Evolutionary conservation across 2,329 filamentous ascomycete genomes (phyloP).

Genomic region (Emericellopsis atlantica): DNA sequence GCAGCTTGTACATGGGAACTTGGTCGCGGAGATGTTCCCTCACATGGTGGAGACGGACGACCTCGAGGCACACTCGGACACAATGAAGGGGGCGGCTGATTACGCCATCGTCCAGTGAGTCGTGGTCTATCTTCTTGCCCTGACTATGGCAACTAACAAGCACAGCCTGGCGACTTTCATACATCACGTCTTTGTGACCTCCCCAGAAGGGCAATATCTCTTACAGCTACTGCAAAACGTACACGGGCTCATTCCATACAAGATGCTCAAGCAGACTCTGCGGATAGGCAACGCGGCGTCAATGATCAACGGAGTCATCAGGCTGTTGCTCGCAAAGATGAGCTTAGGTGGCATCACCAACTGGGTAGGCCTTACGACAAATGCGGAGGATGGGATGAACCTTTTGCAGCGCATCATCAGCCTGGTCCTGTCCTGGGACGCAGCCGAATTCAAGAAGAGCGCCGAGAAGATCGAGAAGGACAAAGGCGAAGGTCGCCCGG

Average conservation of each 20-base stretch:
- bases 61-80: conserved; percentile 49
- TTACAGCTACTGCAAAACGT: conserved; percentile 58
- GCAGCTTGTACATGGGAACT: conserved; percentile 52
- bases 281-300: conserved; percentile 67
- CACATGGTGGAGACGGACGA: conserved; percentile 47
- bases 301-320: conserved; percentile 68
- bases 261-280: conserved; percentile 59
- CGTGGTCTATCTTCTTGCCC: not conserved
- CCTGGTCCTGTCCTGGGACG: conserved; percentile 61
- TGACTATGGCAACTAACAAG: not conserved
- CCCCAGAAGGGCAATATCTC: conserved; percentile 63
- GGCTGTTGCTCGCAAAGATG: conserved; percentile 63
- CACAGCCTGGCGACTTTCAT: conserved; percentile 57
- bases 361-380: conserved; percentile 62
- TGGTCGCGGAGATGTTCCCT: conserved; percentile 53
- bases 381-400: conserved; percentile 69
- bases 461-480: conserved; percentile 51
- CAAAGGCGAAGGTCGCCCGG: conserved; percentile 32
- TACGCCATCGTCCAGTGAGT: conserved; percentile 57
- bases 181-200: conserved; percentile 61
- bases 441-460: conserved; percentile 53
- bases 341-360: conserved; percentile 64
- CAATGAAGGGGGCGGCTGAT: conserved; percentile 52
- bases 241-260: conserved; percentile 60
- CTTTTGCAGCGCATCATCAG: conserved; percentile 66